Percentiles rank a stretch among this genome's conserved stretches.
These are phyloP conservation scores for Paecilomyces sp. DNA, from an alignment of 2,329 filamentous ascomycete species.

Conservation along the genomic window DNA sequence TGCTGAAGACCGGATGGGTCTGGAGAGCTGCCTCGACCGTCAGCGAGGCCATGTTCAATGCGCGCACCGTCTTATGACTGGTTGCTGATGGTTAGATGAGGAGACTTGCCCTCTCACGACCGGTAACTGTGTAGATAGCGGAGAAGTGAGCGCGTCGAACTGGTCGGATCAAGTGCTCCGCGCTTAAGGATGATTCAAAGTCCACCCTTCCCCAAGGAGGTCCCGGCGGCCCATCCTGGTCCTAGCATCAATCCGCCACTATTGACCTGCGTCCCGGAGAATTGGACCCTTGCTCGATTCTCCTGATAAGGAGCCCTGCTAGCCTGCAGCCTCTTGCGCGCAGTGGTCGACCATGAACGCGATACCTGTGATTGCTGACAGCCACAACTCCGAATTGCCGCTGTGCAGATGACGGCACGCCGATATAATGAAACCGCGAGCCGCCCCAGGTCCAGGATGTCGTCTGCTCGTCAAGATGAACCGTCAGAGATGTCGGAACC, in stretches of 20 bases:
- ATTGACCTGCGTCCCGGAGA: not conserved
- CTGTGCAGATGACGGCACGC: not conserved
- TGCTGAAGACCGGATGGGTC: not conserved
- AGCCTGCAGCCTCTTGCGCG: not conserved
- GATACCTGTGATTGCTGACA: not conserved
- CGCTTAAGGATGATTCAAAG: too few species aligned
- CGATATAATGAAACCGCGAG: not conserved
- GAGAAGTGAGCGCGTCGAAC: not conserved
- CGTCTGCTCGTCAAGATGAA: slow-evolving; percentile 7
- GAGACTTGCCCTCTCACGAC: not conserved
- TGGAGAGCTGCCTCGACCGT: not conserved
- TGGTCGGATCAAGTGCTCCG: not conserved
- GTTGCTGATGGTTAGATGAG: not conserved
- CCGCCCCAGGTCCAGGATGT: not conserved
- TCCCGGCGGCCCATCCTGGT: not conserved
- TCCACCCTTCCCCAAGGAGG: not conserved
- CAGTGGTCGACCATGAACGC: not conserved
- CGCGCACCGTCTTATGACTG: not conserved
- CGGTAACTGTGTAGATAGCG: not conserved
- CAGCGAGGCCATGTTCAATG: not conserved
- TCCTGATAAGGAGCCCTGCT: not conserved
- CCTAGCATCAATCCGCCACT: not conserved
- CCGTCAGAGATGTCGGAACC: slow-evolving; percentile 16
- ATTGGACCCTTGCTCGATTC: not conserved
- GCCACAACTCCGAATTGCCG: not conserved